phyloP scores from a whole-genome alignment of 768 basidiomycete genomes.

The Lentinula sp. region DNA sequence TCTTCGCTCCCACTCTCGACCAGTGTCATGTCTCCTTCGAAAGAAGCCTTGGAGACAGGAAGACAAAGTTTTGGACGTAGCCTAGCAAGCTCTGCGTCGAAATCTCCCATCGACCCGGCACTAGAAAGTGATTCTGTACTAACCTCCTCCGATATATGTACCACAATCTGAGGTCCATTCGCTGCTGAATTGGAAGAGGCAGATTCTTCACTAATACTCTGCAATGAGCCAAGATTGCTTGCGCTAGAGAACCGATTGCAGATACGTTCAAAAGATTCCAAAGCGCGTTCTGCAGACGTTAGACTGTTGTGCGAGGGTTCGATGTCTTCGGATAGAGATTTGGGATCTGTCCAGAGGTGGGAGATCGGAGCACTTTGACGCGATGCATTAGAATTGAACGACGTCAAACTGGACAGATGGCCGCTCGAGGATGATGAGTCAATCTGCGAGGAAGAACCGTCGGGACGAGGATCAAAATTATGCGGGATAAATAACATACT shows the following conservation, averaged over 20 bases:
- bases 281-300: neutral
- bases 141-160: neutral
- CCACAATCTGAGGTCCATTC: neutral
- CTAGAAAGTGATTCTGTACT: neutral
- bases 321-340: neutral
- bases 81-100: neutral
- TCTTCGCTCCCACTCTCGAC: neutral
- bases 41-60: neutral
- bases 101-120: neutral
- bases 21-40: neutral
- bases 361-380: neutral
- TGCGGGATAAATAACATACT: neutral
- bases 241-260: conserved; percentile 5
- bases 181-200: neutral
- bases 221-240: neutral
- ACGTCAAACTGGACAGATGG: neutral
- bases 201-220: conserved; percentile 2
- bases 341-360: neutral
- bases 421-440: neutral
- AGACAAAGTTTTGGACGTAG: neutral
- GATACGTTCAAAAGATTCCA: conserved; percentile 7
- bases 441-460: neutral
- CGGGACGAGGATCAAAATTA: too few species aligned
- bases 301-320: neutral
- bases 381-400: neutral